Evolutionary conservation across 2,329 filamentous ascomycete genomes (phyloP), one percentile per base, ranked within the genome.

Genomic region (Pseudogymnoascus sp.): DNA sequence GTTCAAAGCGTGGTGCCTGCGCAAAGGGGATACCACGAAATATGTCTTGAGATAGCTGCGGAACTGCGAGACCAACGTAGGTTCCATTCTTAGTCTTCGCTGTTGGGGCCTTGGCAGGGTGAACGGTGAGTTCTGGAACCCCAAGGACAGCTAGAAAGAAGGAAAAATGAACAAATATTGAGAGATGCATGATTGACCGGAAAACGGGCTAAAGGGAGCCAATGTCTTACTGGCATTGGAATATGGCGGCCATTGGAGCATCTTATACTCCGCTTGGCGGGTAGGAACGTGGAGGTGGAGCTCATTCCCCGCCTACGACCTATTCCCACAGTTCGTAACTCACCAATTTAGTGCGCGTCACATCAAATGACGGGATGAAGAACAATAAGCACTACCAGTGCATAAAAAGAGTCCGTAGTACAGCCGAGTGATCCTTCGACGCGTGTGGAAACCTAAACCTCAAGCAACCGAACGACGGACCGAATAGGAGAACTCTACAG

Each of bases 1-100:
- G 9, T 16, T 43, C 7, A 12, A 63, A 63, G 4, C 61, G 35
- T 18, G 63, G 63, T 1, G 63, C 63, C 12, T 67, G 55, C 8
- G 63, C 63, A 33, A 64, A 64, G 18, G 63, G 63, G 16, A 64
- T 60, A 33, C 63, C 63, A 8, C 31, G 52, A 23, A 64, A 64
- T 23, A 63, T 55, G 8, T 64, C 63, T 63, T 66, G 63, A 33
- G 33, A 63, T 62, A 23, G 35, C 55, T 63, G 45, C 18, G 45
- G 45, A 31, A 52, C 45, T 11, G 45, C 25, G 45, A 52, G 45
- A 18, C 45, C 45, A 16, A 52, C 45, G 45, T 52, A 52, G 25
- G 45, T 52, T 31, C 45, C 45, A 31, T 52, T 52, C 45, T 12
- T 52, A 52, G 45, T 52, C 45, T 16, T 52, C 8, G 45, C 45